phyloP scores from a whole-genome alignment of 2,329 filamentous ascomycete genomes.

The Daldinia sp. region DNA sequence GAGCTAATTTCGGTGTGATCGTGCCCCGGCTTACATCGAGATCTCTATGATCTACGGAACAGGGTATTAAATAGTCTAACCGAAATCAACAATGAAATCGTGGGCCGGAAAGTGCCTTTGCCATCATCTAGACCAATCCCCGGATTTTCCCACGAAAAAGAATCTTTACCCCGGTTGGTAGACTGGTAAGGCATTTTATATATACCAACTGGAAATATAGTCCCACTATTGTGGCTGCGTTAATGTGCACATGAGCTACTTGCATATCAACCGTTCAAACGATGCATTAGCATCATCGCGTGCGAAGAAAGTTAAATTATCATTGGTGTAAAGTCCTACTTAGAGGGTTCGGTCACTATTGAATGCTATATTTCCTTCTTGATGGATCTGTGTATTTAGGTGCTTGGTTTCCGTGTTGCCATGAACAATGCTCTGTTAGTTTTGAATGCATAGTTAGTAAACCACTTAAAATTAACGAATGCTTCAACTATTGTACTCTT shows the following conservation, averaged over 20 bases:
- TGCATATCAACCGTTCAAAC: not conserved
- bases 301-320: not conserved
- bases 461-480: too few species aligned
- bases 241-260: not conserved
- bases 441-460: too few species aligned
- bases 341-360: not conserved
- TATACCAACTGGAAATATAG: slow-evolving; percentile 1
- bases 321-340: not conserved
- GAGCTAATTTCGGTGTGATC: not conserved
- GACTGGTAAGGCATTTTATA: not conserved
- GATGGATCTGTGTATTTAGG: not conserved
- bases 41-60: not conserved
- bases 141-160: too few species aligned
- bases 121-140: not conserved
- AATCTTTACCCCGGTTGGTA: too few species aligned
- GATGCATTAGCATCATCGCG: slow-evolving; percentile 4
- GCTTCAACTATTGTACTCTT: not conserved
- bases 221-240: slow-evolving; percentile 6
- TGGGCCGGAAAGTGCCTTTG: too few species aligned
- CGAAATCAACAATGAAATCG: not conserved
- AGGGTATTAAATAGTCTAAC: not conserved
- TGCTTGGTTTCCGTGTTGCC: not conserved
- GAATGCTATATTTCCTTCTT: not conserved
- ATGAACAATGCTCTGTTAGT: not conserved
- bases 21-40: not conserved